These are phyloP conservation scores for Lactarius psammicola DNA, from an alignment of 768 basidiomycete genomes.

Conservation along the genomic window DNA sequence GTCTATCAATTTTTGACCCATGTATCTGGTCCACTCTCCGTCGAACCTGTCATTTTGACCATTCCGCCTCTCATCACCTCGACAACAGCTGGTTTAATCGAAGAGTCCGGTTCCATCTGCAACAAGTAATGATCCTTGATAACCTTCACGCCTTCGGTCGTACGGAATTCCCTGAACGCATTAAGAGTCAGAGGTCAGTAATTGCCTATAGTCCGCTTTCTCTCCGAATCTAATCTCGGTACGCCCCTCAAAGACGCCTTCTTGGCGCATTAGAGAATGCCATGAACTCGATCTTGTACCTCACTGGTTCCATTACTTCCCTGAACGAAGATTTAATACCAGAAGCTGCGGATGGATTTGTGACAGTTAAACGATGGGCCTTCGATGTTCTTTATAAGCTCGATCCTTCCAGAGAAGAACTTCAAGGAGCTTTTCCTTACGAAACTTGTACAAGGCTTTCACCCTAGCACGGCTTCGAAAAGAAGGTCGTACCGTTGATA, in stretches of 20 bases:
- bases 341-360: slow-evolving; percentile 39
- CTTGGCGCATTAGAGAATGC: slow-evolving; percentile 44
- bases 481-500: slow-evolving; percentile 1
- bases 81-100: slow-evolving; percentile 40
- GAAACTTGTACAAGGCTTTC: slow-evolving; percentile 38
- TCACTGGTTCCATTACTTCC: slow-evolving; percentile 45
- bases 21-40: slow-evolving; percentile 36
- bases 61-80: too few relatives aligned
- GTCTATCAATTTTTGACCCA: slow-evolving; percentile 13
- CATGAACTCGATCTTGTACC: slow-evolving; percentile 46
- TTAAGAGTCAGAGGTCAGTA: slow-evolving; percentile 14
- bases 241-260: not conserved
- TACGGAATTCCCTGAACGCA: not conserved
- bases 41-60: slow-evolving; percentile 36
- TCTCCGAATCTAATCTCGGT: not conserved
- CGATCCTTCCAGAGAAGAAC: slow-evolving; percentile 27
- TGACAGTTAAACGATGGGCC: slow-evolving; percentile 47
- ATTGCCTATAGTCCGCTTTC: not conserved
- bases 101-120: slow-evolving; percentile 46
- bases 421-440: slow-evolving; percentile 41
- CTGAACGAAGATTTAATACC: slow-evolving; percentile 42
- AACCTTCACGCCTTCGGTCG: slow-evolving; percentile 26
- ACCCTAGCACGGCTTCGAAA: slow-evolving; percentile 33
- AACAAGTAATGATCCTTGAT: slow-evolving; percentile 50
- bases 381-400: slow-evolving; percentile 41